These are phyloP conservation scores for Rhodomyrtus psidioides DNA, from an alignment of 441 rosid species.

Conservation along the genomic window DNA sequence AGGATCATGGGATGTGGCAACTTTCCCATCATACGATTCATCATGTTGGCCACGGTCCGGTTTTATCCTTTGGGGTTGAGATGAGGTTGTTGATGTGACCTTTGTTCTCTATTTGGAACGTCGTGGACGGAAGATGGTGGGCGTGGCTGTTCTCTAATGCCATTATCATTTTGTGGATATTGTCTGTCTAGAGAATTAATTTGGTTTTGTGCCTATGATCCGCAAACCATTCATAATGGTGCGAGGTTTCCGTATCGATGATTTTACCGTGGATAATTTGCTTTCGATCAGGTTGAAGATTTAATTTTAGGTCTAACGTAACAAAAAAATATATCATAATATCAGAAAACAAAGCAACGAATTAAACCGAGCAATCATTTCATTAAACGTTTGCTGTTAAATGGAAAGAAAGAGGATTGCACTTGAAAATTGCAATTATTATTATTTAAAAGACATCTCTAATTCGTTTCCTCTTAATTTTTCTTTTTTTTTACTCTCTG, in stretches of 20 bases:
- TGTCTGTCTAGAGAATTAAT: background rate
- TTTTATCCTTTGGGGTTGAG: background rate
- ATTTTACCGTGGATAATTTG: background rate
- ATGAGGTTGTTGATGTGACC: background rate
- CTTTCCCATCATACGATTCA: background rate
- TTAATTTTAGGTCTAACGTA: background rate
- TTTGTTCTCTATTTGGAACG: background rate
- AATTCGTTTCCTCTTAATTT: background rate
- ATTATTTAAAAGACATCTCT: background rate
- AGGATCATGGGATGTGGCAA: background rate
- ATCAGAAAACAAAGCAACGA: background rate
- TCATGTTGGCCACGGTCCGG: background rate
- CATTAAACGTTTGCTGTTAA: no score
- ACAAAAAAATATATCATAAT: background rate
- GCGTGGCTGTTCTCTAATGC: background rate
- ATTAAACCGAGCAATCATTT: background rate
- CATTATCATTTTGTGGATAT: background rate
- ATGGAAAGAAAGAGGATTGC: background rate
- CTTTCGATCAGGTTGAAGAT: background rate
- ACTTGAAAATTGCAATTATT: background rate
- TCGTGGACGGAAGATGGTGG: background rate
- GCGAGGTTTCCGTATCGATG: background rate
- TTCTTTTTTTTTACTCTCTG: background rate
- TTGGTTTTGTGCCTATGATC: background rate
- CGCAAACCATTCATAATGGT: background rate